phyloP scores from a whole-genome alignment of 2,329 filamentous ascomycete genomes.

The Blastomyces parvus region DNA sequence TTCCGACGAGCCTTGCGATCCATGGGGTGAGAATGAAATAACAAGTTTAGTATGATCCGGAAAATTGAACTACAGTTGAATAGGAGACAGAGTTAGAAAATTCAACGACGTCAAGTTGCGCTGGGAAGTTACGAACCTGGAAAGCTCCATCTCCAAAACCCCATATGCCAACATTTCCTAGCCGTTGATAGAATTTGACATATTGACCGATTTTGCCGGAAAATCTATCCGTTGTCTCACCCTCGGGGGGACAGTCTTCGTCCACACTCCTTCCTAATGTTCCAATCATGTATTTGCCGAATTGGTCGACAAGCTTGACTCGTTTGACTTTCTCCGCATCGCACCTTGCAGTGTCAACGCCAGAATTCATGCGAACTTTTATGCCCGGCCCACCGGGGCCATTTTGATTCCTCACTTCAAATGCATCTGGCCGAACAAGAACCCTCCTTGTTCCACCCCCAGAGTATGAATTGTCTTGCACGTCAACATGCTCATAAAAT shows the following conservation, averaged over 20 bases:
- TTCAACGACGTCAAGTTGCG: conserved; percentile 1
- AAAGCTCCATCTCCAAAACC: conserved; percentile 42
- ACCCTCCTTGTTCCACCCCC: conserved; percentile 32
- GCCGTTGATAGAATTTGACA: conserved; percentile 43
- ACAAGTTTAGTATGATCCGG: conserved; percentile 45
- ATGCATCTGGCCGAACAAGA: conserved; percentile 32
- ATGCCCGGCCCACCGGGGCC: conserved; percentile 22
- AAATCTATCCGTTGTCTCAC: conserved; percentile 15
- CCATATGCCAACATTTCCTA: conserved; percentile 47
- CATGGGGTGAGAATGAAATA: conserved; percentile 29
- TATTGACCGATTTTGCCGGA: conserved; percentile 27
- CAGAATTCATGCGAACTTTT: conserved; percentile 26
- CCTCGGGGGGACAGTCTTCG: conserved; percentile 25
- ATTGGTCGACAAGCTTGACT: conserved; percentile 41
- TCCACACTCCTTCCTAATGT: conserved; percentile 35
- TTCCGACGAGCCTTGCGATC: conserved; percentile 6
- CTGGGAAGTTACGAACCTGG: conserved; percentile 25
- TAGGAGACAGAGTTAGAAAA: background rate
- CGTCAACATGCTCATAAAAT: conserved; percentile 39
- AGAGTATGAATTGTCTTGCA: conserved; percentile 22
- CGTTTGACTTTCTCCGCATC: conserved; percentile 41
- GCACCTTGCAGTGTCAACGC: conserved; percentile 27
- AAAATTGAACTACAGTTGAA: conserved; percentile 38
- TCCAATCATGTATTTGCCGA: conserved; percentile 45
- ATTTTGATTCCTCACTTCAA: conserved; percentile 29